Conservation (phyloP, 306 rosid species). For the Gastrolobium villosum region DNA sequence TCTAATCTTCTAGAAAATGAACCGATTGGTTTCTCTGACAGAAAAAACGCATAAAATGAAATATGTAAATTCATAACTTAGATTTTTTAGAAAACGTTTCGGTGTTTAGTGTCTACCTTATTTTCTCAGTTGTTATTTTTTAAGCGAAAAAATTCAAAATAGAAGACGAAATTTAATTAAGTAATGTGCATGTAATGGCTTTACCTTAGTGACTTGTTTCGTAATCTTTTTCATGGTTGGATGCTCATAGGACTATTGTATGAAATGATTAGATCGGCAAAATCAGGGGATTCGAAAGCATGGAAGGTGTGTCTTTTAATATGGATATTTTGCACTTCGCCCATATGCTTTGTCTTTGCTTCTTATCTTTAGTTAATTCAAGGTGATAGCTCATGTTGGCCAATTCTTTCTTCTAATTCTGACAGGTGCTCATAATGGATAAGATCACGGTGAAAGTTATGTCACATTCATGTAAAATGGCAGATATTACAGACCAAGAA, state of each 20-base stretch:
- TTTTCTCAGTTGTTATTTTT: neutral
- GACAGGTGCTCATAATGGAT: slow-evolving; percentile 94
- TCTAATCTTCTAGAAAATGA: slow-evolving; percentile 12
- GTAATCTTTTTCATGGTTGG: slow-evolving; percentile 28
- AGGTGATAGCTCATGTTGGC: slow-evolving; percentile 21
- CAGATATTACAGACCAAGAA: slow-evolving; percentile 97
- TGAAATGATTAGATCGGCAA: slow-evolving; percentile 94
- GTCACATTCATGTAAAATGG: slow-evolving; percentile 97
- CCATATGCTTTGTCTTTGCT: slow-evolving; percentile 17
- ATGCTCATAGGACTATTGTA: slow-evolving; percentile 64
- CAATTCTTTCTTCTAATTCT: slow-evolving; percentile 4
- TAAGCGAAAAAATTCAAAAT: neutral
- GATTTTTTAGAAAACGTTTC: neutral
- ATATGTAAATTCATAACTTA: neutral
- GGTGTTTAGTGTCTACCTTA: neutral
- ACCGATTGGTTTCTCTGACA: neutral
- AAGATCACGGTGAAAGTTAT: slow-evolving; percentile 93
- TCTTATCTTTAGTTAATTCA: slow-evolving; percentile 10
- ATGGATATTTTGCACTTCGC: slow-evolving; percentile 9
- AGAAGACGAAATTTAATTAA: slow-evolving; percentile 4
- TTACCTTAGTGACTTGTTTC: slow-evolving; percentile 1
- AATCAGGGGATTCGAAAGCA: slow-evolving; percentile 75
- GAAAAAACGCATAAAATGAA: neutral
- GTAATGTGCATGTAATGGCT: slow-evolving; percentile 7
- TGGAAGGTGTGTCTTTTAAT: slow-evolving; percentile 78